A percentile compares a stretch with the other conserved stretches of the same genome.
Conservation (phyloP, 495 filamentous ascomycete species). For the Xylaria scruposa region DNA sequence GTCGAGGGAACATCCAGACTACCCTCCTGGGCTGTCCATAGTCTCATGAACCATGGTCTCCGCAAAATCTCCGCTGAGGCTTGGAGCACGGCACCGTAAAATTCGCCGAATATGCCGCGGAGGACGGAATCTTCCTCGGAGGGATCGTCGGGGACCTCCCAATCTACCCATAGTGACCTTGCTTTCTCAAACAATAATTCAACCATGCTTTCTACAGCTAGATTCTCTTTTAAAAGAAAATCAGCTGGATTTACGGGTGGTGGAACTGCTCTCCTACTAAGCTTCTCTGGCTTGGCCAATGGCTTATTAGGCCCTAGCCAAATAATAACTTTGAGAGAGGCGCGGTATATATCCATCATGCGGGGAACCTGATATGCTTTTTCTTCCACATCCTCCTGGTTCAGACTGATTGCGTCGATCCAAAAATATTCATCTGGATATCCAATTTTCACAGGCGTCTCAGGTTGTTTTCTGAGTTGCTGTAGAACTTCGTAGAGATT, state of each 20-base stretch:
- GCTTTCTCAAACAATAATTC: neutral
- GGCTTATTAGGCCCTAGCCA: slow-evolving; percentile 17
- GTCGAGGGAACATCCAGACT: neutral
- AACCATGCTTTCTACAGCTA: neutral
- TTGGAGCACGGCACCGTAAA: neutral
- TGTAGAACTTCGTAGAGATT: neutral
- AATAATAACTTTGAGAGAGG: neutral
- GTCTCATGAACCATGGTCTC: slow-evolving; percentile 4
- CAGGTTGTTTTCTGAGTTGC: neutral
- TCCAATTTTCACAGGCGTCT: neutral
- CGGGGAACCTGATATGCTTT: neutral
- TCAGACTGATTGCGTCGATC: slow-evolving; percentile 9
- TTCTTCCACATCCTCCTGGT: neutral
- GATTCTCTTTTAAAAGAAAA: neutral
- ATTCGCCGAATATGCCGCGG: neutral
- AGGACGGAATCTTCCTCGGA: neutral
- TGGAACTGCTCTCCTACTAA: neutral
- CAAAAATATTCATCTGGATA: slow-evolving; percentile 11
- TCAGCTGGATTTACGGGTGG: neutral
- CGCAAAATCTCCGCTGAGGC: neutral
- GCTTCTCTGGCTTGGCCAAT: neutral
- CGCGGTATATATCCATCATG: slow-evolving; percentile 11
- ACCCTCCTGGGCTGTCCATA: neutral
- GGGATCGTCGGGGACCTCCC: neutral
- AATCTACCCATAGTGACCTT: neutral